A percentile compares a stretch with the other conserved stretches of the same genome.
phyloP scores from a whole-genome alignment of 225 moss, liverwort and hornwort genomes.

The Bryoerythrophyllum caledonicum region DNA sequence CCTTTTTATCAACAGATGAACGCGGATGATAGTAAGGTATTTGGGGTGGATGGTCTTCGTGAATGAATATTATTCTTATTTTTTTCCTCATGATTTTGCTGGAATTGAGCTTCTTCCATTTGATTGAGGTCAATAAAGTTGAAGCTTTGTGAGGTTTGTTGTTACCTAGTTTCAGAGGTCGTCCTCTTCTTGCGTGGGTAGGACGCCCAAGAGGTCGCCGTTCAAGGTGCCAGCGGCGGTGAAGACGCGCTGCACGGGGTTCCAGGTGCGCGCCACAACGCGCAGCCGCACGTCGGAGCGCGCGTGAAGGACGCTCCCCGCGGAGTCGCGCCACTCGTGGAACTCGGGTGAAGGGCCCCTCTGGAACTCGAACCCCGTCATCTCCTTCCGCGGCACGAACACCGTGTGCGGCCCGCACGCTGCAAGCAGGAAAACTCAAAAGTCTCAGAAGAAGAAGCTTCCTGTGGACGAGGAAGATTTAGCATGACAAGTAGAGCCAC shows the following conservation, averaged over 20 bases:
- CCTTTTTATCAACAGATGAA: too few species aligned
- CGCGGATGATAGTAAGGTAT: too few species aligned
- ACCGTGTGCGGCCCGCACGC: conserved; percentile 56
- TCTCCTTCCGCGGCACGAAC: conserved; percentile 34
- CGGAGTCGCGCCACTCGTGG: conserved; percentile 38
- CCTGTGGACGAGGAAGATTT: too few species aligned
- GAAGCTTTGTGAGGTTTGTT: too few species aligned
- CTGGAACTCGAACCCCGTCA: conserved; percentile 49
- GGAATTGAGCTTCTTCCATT: too few species aligned
- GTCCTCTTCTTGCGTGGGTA: conserved; percentile 16
- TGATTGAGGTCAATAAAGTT: too few species aligned
- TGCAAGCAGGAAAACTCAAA: conserved; percentile 8
- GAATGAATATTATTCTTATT: too few species aligned
- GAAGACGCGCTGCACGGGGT: conserved; percentile 25
- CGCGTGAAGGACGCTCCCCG: conserved; percentile 33
- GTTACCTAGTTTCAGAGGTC: conserved; percentile 17
- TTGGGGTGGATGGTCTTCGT: too few species aligned
- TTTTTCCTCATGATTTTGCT: too few species aligned
- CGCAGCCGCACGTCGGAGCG: conserved; percentile 48
- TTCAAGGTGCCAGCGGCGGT: conserved; percentile 41
- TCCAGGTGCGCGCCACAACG: conserved; percentile 49
- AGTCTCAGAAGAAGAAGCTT: too few species aligned
- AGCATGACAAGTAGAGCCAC: too few species aligned
- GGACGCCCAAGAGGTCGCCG: conserved; percentile 52
- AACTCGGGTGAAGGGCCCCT: conserved; percentile 28